A percentile compares a stretch with the other conserved stretches of the same genome.
Conservation (phyloP, 305 asterid species). For the Euphrasia arctica region DNA sequence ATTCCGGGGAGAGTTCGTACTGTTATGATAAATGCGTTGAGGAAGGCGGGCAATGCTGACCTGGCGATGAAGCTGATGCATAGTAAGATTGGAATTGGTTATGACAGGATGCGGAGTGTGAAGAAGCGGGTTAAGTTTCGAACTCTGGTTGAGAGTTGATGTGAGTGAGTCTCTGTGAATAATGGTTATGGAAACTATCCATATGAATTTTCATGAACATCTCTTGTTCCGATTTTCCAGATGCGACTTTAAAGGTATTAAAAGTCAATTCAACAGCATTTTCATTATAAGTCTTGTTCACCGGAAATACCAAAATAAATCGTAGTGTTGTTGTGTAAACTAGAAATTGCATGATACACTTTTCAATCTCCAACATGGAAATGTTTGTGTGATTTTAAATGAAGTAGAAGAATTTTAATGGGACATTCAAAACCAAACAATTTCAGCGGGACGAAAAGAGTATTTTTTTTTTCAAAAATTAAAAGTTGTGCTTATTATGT, state of each 20-base stretch:
- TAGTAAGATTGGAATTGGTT: slow-evolving; percentile 91
- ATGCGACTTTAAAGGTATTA: not conserved
- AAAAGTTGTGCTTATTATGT: no score
- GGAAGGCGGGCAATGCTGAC: slow-evolving; percentile 82
- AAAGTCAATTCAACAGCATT: not conserved
- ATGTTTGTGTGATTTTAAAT: not conserved
- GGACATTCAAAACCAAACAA: no score
- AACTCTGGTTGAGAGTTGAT: slow-evolving; percentile 56
- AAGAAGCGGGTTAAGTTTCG: slow-evolving; percentile 73
- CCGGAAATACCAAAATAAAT: not conserved
- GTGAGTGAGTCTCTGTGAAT: not conserved
- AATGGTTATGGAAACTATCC: slow-evolving; percentile 9
- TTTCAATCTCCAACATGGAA: not conserved
- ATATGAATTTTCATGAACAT: not conserved
- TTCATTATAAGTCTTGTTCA: not conserved
- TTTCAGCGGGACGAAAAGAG: no score
- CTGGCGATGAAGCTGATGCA: slow-evolving; percentile 90
- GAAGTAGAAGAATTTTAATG: no score
- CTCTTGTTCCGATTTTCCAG: no score
- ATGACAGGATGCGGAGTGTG: slow-evolving; percentile 68
- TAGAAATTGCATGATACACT: not conserved
- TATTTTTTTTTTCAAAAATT: no score
- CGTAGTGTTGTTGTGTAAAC: not conserved
- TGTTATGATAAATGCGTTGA: slow-evolving; percentile 78
- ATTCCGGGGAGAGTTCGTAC: slow-evolving; percentile 85